Conservation (phyloP, 2,329 filamentous ascomycete genomes). For the Sarocladium kiliense region DNA sequence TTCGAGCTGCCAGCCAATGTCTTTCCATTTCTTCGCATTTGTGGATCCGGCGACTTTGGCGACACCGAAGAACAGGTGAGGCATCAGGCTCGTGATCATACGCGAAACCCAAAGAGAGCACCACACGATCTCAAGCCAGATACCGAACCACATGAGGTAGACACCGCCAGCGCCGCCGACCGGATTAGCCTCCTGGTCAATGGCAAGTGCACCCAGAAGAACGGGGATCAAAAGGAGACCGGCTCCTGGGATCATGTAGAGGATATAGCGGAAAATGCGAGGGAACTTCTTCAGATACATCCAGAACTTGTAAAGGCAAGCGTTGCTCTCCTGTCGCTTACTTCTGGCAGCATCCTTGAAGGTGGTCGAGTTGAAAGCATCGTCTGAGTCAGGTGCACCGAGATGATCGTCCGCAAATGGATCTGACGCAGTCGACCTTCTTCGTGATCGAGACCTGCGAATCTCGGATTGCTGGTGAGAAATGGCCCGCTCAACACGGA, state of each 20-base stretch:
- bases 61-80: constrained; percentile 40
- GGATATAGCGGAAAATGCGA: constrained; percentile 41
- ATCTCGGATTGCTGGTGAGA: constrained; percentile 34
- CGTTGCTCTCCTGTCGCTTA: constrained; percentile 27
- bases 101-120: constrained; percentile 77
- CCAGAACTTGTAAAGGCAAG: constrained; percentile 35
- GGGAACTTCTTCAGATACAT: constrained; percentile 43
- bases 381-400: constrained; percentile 28
- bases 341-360: constrained; percentile 20
- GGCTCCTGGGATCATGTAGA: constrained; percentile 43
- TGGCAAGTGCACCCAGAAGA: constrained; percentile 36
- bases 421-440: neutral
- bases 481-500: constrained; percentile 41
- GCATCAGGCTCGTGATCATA: constrained; percentile 47
- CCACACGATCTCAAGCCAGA: constrained; percentile 95
- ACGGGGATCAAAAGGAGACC: constrained; percentile 41
- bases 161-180: constrained; percentile 68
- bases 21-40: constrained; percentile 88
- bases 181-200: constrained; percentile 34
- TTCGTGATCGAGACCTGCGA: constrained; percentile 20
- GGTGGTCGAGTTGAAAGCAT: constrained; percentile 37
- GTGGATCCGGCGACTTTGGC: constrained; percentile 75
- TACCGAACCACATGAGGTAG: constrained; percentile 80
- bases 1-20: constrained; percentile 81
- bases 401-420: neutral